These are phyloP conservation scores for Fusarium irregulare DNA, from an alignment of 2,329 filamentous ascomycete species.

Conservation along the genomic window DNA sequence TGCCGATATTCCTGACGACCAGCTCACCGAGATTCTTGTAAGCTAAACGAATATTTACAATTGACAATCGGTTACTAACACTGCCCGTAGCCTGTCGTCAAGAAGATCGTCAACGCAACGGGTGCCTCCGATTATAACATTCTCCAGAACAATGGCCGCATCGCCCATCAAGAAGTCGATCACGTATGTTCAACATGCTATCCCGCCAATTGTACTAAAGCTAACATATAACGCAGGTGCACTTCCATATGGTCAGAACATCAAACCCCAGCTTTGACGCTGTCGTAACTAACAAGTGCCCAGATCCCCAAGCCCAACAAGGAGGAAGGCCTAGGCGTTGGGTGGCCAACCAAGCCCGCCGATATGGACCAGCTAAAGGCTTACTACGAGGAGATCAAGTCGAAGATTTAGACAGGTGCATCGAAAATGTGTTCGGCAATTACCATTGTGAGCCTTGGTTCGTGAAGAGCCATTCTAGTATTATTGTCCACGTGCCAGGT, in stretches of 20 bases:
- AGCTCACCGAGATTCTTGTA: constrained; percentile 84
- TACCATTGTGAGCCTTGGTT: constrained; percentile 10
- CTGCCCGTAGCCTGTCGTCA: constrained; percentile 64
- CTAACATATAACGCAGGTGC: constrained; percentile 67
- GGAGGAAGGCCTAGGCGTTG: constrained; percentile 80
- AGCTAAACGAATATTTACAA: constrained; percentile 34
- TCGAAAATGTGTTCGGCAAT: neutral
- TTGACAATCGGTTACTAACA: constrained; percentile 5
- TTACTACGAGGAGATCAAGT: constrained; percentile 84
- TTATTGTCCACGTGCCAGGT: constrained; percentile 26
- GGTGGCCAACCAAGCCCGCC: constrained; percentile 79
- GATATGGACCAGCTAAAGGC: constrained; percentile 88
- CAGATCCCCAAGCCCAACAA: constrained; percentile 95
- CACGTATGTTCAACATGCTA: constrained; percentile 72
- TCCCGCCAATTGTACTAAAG: neutral
- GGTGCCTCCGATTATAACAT: constrained; percentile 89
- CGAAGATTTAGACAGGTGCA: constrained; percentile 75
- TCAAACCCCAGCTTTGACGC: neutral
- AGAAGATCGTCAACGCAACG: constrained; percentile 83
- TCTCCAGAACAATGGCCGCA: constrained; percentile 92
- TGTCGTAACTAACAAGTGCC: constrained; percentile 7
- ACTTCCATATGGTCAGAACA: constrained; percentile 84
- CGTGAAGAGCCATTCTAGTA: constrained; percentile 29
- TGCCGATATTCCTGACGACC: constrained; percentile 90
- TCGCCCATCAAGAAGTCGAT: constrained; percentile 92